These are phyloP conservation scores for Penicillium sp. DNA, from an alignment of 2,329 filamentous ascomycete genomes.

Conservation along the genomic window DNA sequence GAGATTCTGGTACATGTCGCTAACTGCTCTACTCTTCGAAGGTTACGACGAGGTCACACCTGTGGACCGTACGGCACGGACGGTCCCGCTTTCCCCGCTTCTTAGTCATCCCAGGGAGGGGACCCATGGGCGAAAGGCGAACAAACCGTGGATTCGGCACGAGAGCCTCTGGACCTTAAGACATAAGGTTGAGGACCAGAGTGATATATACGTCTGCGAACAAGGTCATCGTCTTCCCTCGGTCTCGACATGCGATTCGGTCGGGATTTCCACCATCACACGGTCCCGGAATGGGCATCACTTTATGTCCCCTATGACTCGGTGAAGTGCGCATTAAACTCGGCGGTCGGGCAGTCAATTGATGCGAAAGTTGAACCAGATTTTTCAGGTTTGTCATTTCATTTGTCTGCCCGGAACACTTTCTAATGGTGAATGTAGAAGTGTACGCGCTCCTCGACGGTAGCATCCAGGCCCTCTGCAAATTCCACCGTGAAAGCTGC, in stretches of 20 bases:
- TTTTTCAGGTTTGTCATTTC: neutral
- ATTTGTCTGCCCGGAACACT: neutral
- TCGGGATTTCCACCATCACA: slow-evolving; percentile 21
- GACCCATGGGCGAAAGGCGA: neutral
- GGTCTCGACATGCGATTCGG: slow-evolving; percentile 27
- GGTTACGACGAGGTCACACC: no score
- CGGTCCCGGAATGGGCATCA: slow-evolving; percentile 26
- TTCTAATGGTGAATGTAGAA: neutral
- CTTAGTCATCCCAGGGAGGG: neutral
- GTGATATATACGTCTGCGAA: neutral
- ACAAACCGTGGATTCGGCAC: neutral
- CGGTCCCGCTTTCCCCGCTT: neutral
- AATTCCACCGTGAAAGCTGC: slow-evolving; percentile 1
- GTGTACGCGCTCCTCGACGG: neutral
- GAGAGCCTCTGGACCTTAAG: neutral
- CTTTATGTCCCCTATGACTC: slow-evolving; percentile 28
- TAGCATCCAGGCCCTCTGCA: neutral
- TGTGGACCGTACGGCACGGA: no score
- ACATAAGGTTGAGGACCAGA: neutral
- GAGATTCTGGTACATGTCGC: no score
- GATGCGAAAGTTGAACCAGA: neutral
- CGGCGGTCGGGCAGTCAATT: neutral
- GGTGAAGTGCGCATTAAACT: slow-evolving; percentile 22
- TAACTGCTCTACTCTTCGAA: no score
- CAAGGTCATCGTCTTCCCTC: neutral